phyloP scores from a whole-genome alignment of 805 yeast genomes.

The Lipomyces yamadae region DNA sequence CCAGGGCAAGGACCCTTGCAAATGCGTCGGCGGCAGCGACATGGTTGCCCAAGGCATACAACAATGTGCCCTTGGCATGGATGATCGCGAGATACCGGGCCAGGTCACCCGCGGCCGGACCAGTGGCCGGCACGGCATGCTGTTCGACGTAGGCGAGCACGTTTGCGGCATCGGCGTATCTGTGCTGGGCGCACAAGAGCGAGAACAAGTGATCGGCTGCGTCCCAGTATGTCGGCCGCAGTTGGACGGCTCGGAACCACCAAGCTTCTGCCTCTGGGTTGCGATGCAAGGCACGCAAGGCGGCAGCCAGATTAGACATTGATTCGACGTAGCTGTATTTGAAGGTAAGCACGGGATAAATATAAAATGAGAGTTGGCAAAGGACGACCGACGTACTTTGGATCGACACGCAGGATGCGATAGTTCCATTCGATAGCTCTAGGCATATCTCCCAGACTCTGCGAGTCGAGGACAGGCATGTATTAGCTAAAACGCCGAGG shows the following conservation, averaged over 20 bases:
- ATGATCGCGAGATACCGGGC: conserved; percentile 33
- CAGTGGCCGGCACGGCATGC: conserved; percentile 18
- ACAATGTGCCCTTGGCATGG: conserved; percentile 36
- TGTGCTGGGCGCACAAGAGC: conserved; percentile 31
- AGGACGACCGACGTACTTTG: conserved; percentile 17
- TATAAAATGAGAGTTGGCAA: too few relatives aligned
- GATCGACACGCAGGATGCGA: conserved; percentile 29
- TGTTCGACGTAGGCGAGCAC: conserved; percentile 30
- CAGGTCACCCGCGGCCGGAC: conserved; percentile 28
- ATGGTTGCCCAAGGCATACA: conserved; percentile 42
- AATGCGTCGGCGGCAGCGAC: conserved; percentile 39
- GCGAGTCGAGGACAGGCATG: not conserved
- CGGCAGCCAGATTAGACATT: conserved; percentile 40
- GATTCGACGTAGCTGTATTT: conserved; percentile 39
- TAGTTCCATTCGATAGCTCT: conserved; percentile 32
- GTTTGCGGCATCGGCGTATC: conserved; percentile 35
- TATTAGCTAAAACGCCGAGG: not conserved
- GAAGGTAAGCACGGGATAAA: conserved; percentile 6
- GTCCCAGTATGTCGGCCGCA: conserved; percentile 41
- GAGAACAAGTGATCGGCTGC: conserved; percentile 42
- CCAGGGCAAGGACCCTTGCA: conserved; percentile 34
- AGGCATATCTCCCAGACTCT: conserved; percentile 33
- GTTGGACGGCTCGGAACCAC: conserved; percentile 37
- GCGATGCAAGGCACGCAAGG: conserved; percentile 31
- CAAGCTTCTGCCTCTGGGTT: conserved; percentile 39